A percentile compares a stretch with the other conserved stretches of the same genome.
phyloP scores from a whole-genome alignment of 192 early-diverging fungal species.

The Phycomyces blakesleeanus region DNA sequence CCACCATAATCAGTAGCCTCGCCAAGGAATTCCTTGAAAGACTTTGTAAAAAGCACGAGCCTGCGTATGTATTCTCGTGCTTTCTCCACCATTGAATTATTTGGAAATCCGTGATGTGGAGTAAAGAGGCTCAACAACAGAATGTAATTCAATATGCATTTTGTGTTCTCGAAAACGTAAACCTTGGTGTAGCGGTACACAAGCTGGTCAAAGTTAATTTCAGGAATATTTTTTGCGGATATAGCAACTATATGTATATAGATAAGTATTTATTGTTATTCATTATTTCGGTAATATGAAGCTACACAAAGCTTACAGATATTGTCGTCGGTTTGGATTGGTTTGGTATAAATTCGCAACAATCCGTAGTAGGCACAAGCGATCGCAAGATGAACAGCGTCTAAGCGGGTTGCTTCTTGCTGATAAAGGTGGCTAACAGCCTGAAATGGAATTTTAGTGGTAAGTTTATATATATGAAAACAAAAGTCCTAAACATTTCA shows the following conservation, averaged over 20 bases:
- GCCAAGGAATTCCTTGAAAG: constrained; percentile 57
- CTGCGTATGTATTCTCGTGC: constrained; percentile 54
- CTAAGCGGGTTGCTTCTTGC: constrained; percentile 57
- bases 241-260: background rate
- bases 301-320: constrained; percentile 26
- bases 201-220: constrained; percentile 53
- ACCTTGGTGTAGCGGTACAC: constrained; percentile 30
- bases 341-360: constrained; percentile 69
- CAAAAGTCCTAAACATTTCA: background rate
- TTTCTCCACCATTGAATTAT: constrained; percentile 48
- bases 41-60: constrained; percentile 56
- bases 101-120: constrained; percentile 19
- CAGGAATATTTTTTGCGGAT: constrained; percentile 1
- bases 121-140: constrained; percentile 57
- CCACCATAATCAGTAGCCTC: background rate
- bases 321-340: constrained; percentile 43
- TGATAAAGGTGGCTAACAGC: constrained; percentile 74
- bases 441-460: constrained; percentile 19
- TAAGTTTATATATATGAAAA: too few species aligned
- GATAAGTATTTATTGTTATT: background rate
- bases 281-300: background rate
- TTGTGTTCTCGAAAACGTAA: constrained; percentile 34
- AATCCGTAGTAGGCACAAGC: constrained; percentile 76
- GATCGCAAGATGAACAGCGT: constrained; percentile 91
- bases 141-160: constrained; percentile 61